These are phyloP conservation scores for Neonectria faginata DNA, from an alignment of 2,329 filamentous ascomycete genomes.

Conservation along the genomic window DNA sequence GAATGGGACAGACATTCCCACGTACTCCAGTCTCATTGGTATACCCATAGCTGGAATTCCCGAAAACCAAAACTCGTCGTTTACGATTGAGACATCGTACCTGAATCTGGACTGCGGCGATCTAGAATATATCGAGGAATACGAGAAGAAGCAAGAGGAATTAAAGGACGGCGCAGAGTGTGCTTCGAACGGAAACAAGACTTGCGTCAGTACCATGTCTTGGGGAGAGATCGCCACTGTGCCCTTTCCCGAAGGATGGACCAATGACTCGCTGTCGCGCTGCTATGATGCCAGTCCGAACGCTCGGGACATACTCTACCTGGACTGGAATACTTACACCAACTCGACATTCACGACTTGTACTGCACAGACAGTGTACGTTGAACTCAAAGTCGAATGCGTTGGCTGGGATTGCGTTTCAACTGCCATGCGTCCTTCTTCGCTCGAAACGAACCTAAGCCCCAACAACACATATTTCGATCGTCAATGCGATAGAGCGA, in stretches of 20 bases:
- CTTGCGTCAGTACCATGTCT: not conserved
- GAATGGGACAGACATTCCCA: not conserved
- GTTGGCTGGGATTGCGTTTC: constrained; percentile 16
- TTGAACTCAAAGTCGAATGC: constrained; percentile 16
- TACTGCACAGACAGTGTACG: constrained; percentile 5
- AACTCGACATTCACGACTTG: constrained; percentile 12
- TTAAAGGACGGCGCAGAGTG: too few species aligned
- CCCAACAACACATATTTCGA: constrained; percentile 20
- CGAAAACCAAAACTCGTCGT: constrained; percentile 1
- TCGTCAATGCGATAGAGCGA: not conserved
- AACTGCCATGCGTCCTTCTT: constrained; percentile 11
- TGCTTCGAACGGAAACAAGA: not conserved
- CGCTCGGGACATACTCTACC: not conserved
- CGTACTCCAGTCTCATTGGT: constrained; percentile 17
- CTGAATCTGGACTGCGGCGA: constrained; percentile 14
- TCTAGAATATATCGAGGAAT: too few species aligned
- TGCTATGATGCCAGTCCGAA: constrained; percentile 3
- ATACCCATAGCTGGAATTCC: constrained; percentile 10
- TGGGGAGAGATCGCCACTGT: not conserved
- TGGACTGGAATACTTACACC: not conserved
- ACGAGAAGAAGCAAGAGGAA: too few species aligned
- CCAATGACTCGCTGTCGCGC: not conserved
- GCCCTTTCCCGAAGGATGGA: not conserved
- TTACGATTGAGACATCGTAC: constrained; percentile 21
- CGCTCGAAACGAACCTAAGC: not conserved